A percentile compares a stretch with the other conserved stretches of the same genome.
Conservation (phyloP, 23 red algal genomes). For the Gracilaria gracilis region DNA sequence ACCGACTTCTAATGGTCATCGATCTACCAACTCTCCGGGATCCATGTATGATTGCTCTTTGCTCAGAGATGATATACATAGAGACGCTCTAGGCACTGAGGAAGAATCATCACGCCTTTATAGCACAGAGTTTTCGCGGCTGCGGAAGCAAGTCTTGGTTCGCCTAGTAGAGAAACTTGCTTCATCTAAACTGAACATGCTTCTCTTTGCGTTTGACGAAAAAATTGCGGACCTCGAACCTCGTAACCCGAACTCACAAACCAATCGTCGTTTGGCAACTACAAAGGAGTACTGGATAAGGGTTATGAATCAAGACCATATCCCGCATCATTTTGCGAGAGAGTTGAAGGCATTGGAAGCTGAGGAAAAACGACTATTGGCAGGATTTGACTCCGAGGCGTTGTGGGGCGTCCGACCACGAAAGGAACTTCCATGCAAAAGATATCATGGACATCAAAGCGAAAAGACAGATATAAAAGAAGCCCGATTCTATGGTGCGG, state of each 20-base stretch:
- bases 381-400: background rate
- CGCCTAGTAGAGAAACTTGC: constrained; percentile 10
- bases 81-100: background rate
- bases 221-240: constrained; percentile 17
- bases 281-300: constrained; percentile 8
- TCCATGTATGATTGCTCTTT: constrained; percentile 6
- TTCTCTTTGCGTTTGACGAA: constrained; percentile 19
- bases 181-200: background rate
- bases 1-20: background rate
- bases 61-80: background rate
- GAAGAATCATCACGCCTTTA: constrained; percentile 18
- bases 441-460: constrained; percentile 50
- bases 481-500: constrained; percentile 54
- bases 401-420: constrained; percentile 8
- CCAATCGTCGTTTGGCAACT: background rate
- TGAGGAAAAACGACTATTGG: constrained; percentile 18
- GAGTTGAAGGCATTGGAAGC: constrained; percentile 33
- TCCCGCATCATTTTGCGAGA: constrained; percentile 12
- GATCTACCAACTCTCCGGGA: background rate
- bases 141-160: constrained; percentile 14
- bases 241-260: background rate
- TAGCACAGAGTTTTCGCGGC: background rate
- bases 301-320: background rate
- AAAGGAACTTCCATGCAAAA: constrained; percentile 11
- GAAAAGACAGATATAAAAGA: constrained; percentile 72